These are phyloP conservation scores for Triadica sebifera DNA, from an alignment of 345 rosid species.

Conservation along the genomic window DNA sequence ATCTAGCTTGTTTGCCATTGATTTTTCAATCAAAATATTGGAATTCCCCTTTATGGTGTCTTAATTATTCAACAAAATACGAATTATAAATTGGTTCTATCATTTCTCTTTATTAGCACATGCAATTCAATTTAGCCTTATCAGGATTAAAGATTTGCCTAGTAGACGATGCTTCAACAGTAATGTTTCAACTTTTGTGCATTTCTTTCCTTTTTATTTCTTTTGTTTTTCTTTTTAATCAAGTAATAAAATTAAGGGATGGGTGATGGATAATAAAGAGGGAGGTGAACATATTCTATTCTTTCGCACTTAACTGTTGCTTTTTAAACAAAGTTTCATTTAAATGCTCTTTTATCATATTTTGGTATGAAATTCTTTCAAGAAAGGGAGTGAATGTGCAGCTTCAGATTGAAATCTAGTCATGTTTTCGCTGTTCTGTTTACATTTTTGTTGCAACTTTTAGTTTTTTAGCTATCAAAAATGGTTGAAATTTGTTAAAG, in stretches of 20 bases:
- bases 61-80: no score
- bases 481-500: slow-evolving; percentile 2
- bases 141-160: background rate
- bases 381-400: background rate
- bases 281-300: slow-evolving; percentile 1
- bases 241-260: no score
- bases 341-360: background rate
- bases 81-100: no score
- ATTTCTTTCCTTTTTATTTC: background rate
- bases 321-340: slow-evolving; percentile 5
- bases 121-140: background rate
- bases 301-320: background rate
- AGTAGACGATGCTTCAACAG: background rate
- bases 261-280: background rate
- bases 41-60: no score
- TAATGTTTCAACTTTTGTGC: background rate
- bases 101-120: background rate
- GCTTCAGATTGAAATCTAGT: background rate
- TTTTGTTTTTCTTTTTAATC: background rate
- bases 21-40: no score
- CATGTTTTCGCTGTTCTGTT: background rate
- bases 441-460: background rate
- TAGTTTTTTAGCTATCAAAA: background rate
- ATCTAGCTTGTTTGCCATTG: no score
- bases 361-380: background rate